Conservation (phyloP, 331 rosid species). For the Rhamnella rubrinervis region DNA sequence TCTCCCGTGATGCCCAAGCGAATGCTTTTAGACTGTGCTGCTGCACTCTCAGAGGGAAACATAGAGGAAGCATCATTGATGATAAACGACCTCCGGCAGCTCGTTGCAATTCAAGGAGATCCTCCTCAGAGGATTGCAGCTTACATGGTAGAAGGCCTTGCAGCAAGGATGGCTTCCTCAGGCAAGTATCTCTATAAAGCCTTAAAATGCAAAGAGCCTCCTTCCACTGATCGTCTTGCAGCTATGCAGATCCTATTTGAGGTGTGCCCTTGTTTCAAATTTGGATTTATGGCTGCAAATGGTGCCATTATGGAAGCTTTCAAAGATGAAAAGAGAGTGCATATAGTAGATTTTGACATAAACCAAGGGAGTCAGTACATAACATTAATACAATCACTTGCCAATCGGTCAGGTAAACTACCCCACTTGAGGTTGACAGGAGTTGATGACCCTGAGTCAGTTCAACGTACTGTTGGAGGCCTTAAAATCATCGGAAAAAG, state of each 20-base stretch:
- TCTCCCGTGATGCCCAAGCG: conserved; percentile 56
- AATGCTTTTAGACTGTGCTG: conserved; percentile 75
- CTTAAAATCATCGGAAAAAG: conserved; percentile 79
- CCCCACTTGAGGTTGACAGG: conserved; percentile 79
- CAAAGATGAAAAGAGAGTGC: conserved; percentile 65
- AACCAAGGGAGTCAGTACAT: conserved; percentile 95
- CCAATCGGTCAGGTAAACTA: conserved; percentile 52
- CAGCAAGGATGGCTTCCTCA: conserved; percentile 75
- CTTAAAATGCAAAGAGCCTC: conserved; percentile 91
- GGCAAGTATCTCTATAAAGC: conserved; percentile 79
- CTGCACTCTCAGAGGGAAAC: conserved; percentile 71
- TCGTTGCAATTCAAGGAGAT: conserved; percentile 89
- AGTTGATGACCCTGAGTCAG: conserved; percentile 89
- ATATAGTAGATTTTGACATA: conserved; percentile 82
- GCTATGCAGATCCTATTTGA: conserved; percentile 97
- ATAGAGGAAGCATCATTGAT: conserved; percentile 51
- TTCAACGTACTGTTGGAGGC: conserved; percentile 87
- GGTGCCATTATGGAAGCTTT: conserved; percentile 79
- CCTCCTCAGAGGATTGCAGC: conserved; percentile 96
- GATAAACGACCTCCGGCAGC: conserved; percentile 67
- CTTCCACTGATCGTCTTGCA: conserved; percentile 86
- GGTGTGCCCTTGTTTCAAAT: conserved; percentile 95
- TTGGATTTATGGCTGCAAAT: conserved; percentile 87
- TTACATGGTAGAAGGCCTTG: conserved; percentile 97
- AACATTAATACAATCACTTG: conserved; percentile 68